These are phyloP conservation scores for Fusarium clavum DNA, from an alignment of 2,329 filamentous ascomycete species.

Conservation along the genomic window DNA sequence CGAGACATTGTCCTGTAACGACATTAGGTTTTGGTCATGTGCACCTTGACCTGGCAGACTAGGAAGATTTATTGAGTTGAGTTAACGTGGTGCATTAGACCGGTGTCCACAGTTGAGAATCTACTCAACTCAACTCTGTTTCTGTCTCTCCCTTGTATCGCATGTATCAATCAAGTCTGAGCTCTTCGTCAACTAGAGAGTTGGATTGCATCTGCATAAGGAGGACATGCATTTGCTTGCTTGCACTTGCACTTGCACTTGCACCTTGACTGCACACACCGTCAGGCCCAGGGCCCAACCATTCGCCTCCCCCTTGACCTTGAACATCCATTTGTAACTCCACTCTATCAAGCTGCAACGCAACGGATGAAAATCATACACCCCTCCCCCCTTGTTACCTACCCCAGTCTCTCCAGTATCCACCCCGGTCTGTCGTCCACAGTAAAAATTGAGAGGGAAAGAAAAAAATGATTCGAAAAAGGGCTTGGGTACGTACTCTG, in stretches of 20 bases:
- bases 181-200: constrained; percentile 14
- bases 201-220: constrained; percentile 11
- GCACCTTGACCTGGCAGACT: constrained; percentile 17
- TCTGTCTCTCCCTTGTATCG: constrained; percentile 28
- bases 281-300: constrained; percentile 20
- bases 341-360: constrained; percentile 33
- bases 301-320: constrained; percentile 41
- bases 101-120: constrained; percentile 22
- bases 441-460: constrained; percentile 16
- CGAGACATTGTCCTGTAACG: constrained; percentile 32
- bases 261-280: constrained; percentile 8
- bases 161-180: constrained; percentile 27
- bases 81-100: constrained; percentile 35
- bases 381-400: constrained; percentile 36
- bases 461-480: constrained; percentile 31
- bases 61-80: constrained; percentile 31
- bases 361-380: constrained; percentile 33
- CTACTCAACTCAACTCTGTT: background rate
- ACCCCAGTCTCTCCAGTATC: constrained; percentile 43
- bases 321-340: constrained; percentile 14
- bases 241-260: constrained; percentile 2
- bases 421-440: constrained; percentile 40
- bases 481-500: constrained; percentile 29
- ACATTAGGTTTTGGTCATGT: constrained; percentile 34
- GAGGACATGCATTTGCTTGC: constrained; percentile 23